Evolutionary conservation across 345 rosid genomes (phyloP).

Genomic region (Adansonia digitata): DNA sequence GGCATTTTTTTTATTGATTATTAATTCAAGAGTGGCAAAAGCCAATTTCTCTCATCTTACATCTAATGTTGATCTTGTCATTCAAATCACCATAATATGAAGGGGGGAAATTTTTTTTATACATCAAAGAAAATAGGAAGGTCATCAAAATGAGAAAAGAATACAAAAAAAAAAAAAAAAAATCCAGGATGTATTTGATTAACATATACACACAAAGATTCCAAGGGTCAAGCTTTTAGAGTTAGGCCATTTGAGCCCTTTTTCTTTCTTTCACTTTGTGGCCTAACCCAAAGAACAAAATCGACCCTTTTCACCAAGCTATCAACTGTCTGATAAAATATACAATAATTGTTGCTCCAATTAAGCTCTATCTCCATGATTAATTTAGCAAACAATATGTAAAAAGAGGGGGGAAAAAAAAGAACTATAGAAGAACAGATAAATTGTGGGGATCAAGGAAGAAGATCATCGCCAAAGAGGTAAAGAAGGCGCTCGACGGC

Average conservation of each 20-base stretch:
- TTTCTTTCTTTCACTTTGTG: background rate
- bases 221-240: background rate
- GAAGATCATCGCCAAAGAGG: conserved; percentile 85
- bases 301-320: background rate
- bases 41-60: background rate
- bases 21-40: background rate
- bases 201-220: background rate
- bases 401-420: background rate
- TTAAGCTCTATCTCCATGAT: background rate
- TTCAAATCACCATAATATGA: no score
- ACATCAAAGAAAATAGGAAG: background rate
- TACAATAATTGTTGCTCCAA: background rate
- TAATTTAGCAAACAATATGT: conserved; percentile 1
- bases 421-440: background rate
- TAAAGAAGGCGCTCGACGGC: conserved; percentile 82
- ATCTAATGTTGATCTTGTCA: no score
- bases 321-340: background rate
- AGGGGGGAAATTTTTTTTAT: no score
- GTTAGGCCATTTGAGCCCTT: background rate
- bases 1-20: background rate
- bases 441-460: conserved; percentile 20
- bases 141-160: background rate
- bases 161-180: background rate
- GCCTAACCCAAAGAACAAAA: background rate
- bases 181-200: background rate